Conservation (phyloP, 345 rosid genomes). For the Psidium friedrichsthalianum region DNA sequence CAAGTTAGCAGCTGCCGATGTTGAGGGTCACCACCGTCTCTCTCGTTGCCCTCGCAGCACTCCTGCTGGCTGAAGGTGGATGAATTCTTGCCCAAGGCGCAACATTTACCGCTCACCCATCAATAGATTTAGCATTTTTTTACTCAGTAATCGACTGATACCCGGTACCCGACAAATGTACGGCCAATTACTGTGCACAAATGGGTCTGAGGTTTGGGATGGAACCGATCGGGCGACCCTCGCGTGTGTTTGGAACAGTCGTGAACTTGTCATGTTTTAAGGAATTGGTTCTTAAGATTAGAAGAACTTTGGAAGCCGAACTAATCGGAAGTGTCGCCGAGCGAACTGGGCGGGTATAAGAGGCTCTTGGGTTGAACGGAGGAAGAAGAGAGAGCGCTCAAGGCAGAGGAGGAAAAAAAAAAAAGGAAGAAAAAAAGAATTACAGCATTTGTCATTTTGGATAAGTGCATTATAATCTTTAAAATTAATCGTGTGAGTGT, state of each 20-base stretch:
- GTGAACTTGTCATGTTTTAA: background rate
- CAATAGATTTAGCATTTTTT: background rate
- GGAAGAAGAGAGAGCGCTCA: background rate
- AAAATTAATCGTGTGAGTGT: no score
- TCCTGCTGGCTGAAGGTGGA: background rate
- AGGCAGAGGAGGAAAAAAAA: background rate
- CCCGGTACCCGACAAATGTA: background rate
- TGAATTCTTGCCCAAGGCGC: background rate
- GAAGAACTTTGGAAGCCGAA: no score
- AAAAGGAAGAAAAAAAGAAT: background rate
- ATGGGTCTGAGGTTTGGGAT: background rate
- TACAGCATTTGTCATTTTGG: background rate
- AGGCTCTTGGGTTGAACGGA: background rate
- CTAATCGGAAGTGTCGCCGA: background rate
- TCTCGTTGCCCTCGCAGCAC: background rate
- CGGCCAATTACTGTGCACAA: background rate
- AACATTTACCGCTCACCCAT: background rate
- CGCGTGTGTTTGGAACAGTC: background rate
- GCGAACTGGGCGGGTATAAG: background rate
- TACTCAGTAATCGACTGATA: background rate
- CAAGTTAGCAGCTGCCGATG: background rate
- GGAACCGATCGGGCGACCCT: background rate
- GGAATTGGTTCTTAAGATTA: background rate
- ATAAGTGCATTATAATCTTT: background rate
- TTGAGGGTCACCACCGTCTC: background rate